Evolutionary conservation across 2,329 filamentous ascomycete genomes (phyloP), one percentile per base, ranked within the genome.

Genomic region (Thyridium curvatum): DNA sequence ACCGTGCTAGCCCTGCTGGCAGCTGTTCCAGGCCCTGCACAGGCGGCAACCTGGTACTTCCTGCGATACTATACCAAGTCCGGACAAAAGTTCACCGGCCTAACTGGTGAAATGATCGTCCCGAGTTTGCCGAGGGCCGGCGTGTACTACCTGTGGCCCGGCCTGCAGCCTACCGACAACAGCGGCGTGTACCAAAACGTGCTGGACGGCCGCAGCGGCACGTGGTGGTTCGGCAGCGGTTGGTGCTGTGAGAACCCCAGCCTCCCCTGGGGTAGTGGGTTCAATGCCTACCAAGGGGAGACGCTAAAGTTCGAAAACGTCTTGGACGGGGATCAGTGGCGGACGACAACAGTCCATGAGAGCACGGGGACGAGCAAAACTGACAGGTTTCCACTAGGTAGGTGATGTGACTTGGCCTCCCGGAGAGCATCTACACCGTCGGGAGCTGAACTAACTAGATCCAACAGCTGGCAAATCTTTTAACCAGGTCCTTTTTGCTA

Each of bases 171-270:
- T 5, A 59, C 58, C 2, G 61, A 63, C 40, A 54, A 53, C 37
- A 58, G 51, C 14, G 62, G 62, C n/a, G 60, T 66, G 4, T 66
- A 66, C 41, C 61, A 65, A 44, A 61, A 62, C 16, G 64, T 65
- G 5, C 52, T 66, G 5, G 63, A 66, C 45, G 62, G 62, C 8
- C 46, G 59, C 1, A 59, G 52, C 8, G 61, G 63, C 2, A 60
- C 56, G 1, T 66, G 63, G 62, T 64, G 57, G 54, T 62, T 67
- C 35, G 61, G 60, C 8, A 54, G 51, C 10, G 62, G 63, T 1
- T 66, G 61, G 63, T 66, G 63, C 41, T 65, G 62, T 43, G 55
- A 50, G 6, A 62, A 65, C 38, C 64, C 62, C 1, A 55, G 43
- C 10, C 45, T 66, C 18, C 51, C 56, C 0, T 65, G 61, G 60